Conservation (phyloP, 2,329 filamentous ascomycete species). For the Phaeosphaeriaceae sp. region DNA sequence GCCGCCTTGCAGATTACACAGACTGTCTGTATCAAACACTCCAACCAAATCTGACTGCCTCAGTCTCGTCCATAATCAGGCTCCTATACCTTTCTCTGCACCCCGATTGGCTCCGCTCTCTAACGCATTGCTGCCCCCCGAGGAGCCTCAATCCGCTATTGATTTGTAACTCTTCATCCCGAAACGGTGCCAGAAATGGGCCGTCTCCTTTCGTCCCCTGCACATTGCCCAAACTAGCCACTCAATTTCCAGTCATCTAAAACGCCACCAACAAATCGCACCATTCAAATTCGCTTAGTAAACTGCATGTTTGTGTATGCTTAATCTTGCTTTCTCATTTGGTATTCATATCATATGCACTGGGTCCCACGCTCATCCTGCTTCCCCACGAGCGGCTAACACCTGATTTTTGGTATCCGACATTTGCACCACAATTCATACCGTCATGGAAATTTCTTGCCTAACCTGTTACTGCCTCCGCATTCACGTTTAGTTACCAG, state of each 20-base stretch:
- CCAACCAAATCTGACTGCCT: slow-evolving; percentile 14
- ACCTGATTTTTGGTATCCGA: slow-evolving; percentile 42
- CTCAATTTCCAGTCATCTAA: neutral
- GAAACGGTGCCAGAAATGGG: slow-evolving; percentile 6
- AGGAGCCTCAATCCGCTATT: slow-evolving; percentile 8
- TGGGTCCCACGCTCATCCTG: slow-evolving; percentile 34
- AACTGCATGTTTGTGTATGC: neutral
- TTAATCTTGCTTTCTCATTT: slow-evolving; percentile 30
- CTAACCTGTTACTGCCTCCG: slow-evolving; percentile 26
- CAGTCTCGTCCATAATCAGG: slow-evolving; percentile 12
- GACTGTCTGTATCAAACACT: slow-evolving; percentile 25
- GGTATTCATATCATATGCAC: slow-evolving; percentile 45
- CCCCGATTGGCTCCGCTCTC: neutral
- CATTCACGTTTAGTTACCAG: slow-evolving; percentile 53
- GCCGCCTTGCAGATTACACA: slow-evolving; percentile 15
- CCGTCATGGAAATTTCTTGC: slow-evolving; percentile 36
- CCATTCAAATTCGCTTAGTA: slow-evolving; percentile 4
- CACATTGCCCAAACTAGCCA: slow-evolving; percentile 1
- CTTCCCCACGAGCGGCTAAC: slow-evolving; percentile 45
- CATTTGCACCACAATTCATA: slow-evolving; percentile 34
- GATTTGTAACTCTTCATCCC: slow-evolving; percentile 1
- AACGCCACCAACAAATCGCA: slow-evolving; percentile 9
- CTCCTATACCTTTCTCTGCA: neutral
- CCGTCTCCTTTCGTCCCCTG: slow-evolving; percentile 7
- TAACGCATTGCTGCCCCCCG: neutral